phyloP scores from a whole-genome alignment of 106 monocot genomes.

The Gastrodia elata region DNA sequence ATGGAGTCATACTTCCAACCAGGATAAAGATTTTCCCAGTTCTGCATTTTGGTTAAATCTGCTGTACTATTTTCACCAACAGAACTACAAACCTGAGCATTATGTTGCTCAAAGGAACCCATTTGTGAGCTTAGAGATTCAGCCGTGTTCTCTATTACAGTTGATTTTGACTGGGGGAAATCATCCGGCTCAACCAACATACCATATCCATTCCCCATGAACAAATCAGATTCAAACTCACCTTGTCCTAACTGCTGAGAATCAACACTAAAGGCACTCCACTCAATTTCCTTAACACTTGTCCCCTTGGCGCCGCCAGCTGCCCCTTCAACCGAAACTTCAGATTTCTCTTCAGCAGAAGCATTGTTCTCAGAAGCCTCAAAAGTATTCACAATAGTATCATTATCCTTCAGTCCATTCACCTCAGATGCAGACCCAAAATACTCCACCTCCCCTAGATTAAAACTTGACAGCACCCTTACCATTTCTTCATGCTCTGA shows the following conservation, averaged over 20 bases:
- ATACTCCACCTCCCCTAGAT: conserved; percentile 25
- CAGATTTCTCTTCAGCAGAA: neutral
- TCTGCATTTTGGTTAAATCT: conserved; percentile 34
- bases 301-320: conserved; percentile 27
- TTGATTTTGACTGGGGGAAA: neutral
- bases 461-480: conserved; percentile 35
- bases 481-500: conserved; percentile 16
- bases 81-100: conserved; percentile 5
- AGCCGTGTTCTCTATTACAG: conserved; percentile 12
- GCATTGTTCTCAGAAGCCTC: conserved; percentile 11
- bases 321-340: conserved; percentile 10
- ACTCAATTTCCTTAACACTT: conserved; percentile 73
- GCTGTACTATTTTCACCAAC: conserved; percentile 8
- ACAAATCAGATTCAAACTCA: conserved; percentile 51
- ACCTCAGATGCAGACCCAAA: conserved; percentile 16
- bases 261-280: conserved; percentile 52
- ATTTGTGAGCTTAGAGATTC: conserved; percentile 12
- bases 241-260: conserved; percentile 14
- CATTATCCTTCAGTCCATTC: conserved; percentile 8
- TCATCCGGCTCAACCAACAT: neutral
- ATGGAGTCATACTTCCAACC: conserved; percentile 79
- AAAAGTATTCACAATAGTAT: neutral
- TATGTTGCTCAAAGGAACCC: conserved; percentile 15
- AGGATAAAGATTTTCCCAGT: conserved; percentile 84
- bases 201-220: conserved; percentile 18